These are phyloP conservation scores for Plantago ovata DNA, from an alignment of 257 asterid species.

Conservation along the genomic window DNA sequence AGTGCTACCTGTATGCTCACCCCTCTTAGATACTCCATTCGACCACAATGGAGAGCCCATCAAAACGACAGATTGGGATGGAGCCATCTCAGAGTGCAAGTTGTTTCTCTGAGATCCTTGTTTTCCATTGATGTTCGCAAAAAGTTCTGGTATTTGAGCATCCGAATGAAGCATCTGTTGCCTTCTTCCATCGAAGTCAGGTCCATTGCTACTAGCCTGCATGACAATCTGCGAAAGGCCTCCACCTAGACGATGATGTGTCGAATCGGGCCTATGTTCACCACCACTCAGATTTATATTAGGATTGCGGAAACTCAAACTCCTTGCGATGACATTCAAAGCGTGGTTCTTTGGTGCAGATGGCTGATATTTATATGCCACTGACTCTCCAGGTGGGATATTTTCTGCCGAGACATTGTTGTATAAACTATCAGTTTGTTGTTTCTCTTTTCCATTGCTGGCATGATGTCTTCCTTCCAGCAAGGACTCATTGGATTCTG, in stretches of 20 bases:
- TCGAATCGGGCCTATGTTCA: constrained; percentile 26
- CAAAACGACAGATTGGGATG: constrained; percentile 17
- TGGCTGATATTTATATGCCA: constrained; percentile 23
- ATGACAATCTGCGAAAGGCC: constrained; percentile 26
- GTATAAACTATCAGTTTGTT: constrained; percentile 17
- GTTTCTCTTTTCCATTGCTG: constrained; percentile 24
- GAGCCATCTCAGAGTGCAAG: constrained; percentile 23
- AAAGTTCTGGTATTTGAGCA: constrained; percentile 29
- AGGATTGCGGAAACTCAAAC: constrained; percentile 35
- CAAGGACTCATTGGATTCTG: constrained; percentile 26
- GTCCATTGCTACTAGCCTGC: constrained; percentile 31
- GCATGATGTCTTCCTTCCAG: constrained; percentile 23
- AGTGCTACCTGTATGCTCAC: constrained; percentile 20
- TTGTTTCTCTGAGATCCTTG: constrained; percentile 43
- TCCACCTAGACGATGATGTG: constrained; percentile 32
- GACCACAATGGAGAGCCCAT: constrained; percentile 35
- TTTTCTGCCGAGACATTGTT: constrained; percentile 17
- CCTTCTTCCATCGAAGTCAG: constrained; percentile 25
- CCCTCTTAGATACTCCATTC: constrained; percentile 23
- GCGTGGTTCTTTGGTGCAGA: constrained; percentile 36
- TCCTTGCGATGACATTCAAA: constrained; percentile 63
- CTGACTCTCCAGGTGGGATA: constrained; percentile 29
- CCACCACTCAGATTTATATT: constrained; percentile 23
- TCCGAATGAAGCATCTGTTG: constrained; percentile 29
- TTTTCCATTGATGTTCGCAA: constrained; percentile 21